Base-by-base conservation (phyloP, 805 yeast genomes). In the Ogataea pilisensis region DNA sequence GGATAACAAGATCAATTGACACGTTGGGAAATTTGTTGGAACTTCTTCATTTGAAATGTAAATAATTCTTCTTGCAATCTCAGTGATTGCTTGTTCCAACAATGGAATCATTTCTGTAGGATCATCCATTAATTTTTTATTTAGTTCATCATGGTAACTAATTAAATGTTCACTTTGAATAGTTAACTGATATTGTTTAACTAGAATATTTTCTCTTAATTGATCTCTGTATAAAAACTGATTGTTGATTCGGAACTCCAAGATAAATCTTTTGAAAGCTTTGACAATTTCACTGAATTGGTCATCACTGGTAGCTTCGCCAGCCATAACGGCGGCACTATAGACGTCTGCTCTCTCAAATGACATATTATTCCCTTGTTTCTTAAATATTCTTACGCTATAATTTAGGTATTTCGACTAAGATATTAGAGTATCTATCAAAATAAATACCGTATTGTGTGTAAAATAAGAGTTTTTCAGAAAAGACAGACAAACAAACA, bases 191-290 rank as follows among this genome's bases (percentile, higher is more conserved):
- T 79, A 90, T 54, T 82, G 78, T 41, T 82, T 82, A 48, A 87
- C 82, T 37, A 91, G 69, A 35, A 95, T 68, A 62, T 90, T 88
- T 55, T 88, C 95, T 51, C 96, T 73, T 41, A 93, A 70, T 60
- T 90, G 96, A 54, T 90, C 96, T 70, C 95, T 73, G 69, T 91
- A 91, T 30, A 89, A 70, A 61, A 85, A 93, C 59, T 80, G 83
- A 43, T 86, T 77, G 56, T 85, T 84, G 45, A 87, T 73, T 64
- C 95, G 76, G 64, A 88, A 93, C 60, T 89, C 95, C 40, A 88
- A 68, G 31, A 93, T 75, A 63, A 93, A 93, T 51, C 78, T 72
- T 50, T 82, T 79, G 70, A 91, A 90, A 3, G 89, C 85, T 50
- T 79, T 80, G 54, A 80, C 75, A 53, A 84, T 73, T 61, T 83